These are phyloP conservation scores for Singerocomus inundabilis DNA, from an alignment of 1,284 basidiomycete genomes.

Conservation along the genomic window DNA sequence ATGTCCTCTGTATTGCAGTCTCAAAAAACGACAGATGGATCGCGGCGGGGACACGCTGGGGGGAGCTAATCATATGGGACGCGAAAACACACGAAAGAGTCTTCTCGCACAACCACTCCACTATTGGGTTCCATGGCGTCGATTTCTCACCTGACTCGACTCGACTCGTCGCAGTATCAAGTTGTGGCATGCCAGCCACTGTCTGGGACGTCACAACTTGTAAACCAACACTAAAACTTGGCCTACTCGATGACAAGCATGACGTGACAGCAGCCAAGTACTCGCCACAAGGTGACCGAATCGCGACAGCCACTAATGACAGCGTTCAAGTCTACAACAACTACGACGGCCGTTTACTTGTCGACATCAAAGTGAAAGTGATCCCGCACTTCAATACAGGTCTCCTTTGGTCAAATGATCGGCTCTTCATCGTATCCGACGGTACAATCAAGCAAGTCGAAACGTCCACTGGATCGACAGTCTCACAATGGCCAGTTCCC, in stretches of 20 bases:
- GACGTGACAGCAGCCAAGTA: not conserved
- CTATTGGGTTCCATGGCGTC: not conserved
- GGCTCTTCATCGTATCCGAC: not conserved
- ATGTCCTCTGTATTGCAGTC: too few species aligned
- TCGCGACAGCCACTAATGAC: not conserved
- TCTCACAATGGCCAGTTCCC: slow-evolving; percentile 1
- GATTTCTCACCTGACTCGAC: slow-evolving; percentile 9
- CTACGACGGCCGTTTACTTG: not conserved
- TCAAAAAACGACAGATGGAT: not conserved
- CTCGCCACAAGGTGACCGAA: slow-evolving; percentile 1
- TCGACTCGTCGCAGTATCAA: not conserved
- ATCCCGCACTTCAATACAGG: not conserved
- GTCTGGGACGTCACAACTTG: not conserved
- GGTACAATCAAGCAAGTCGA: not conserved
- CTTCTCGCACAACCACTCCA: not conserved
- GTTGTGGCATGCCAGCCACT: not conserved
- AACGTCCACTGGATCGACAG: not conserved
- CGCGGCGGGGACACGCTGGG: not conserved
- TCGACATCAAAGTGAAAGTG: not conserved
- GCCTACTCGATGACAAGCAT: not conserved
- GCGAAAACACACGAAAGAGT: not conserved
- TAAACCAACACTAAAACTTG: not conserved
- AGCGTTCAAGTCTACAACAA: not conserved
- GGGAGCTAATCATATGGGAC: not conserved
- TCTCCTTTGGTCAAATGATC: not conserved